phyloP scores from a whole-genome alignment of 352 stramenopile species.

The Lagenidium giganteum region DNA sequence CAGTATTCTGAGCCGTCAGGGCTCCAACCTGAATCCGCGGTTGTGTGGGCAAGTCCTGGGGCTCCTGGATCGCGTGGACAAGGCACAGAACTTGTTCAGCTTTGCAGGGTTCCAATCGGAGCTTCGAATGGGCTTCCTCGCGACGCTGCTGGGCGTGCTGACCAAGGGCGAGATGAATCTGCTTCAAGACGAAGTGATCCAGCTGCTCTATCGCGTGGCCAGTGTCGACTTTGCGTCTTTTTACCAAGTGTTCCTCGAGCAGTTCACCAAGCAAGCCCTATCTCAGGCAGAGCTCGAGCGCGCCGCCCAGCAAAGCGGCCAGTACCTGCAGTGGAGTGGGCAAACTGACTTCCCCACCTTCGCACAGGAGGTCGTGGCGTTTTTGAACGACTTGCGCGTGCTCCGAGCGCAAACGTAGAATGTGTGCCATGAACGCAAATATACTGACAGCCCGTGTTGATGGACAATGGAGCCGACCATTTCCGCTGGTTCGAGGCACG shows the following conservation, averaged over 20 bases:
- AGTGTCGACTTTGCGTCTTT: conserved; percentile 57
- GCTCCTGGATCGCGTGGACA: conserved; percentile 48
- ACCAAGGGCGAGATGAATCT: conserved; percentile 62
- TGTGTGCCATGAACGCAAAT: too few relatives aligned
- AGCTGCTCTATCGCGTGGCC: conserved; percentile 50
- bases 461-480: too few relatives aligned
- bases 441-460: too few relatives aligned
- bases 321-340: conserved; percentile 55
- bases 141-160: conserved; percentile 60
- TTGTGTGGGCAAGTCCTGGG: conserved; percentile 54
- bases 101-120: conserved; percentile 61
- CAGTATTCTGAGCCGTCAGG: conserved; percentile 41
- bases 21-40: conserved; percentile 36
- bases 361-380: conserved; percentile 47
- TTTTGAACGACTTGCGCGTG: conserved; percentile 67
- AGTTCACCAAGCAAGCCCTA: conserved; percentile 54
- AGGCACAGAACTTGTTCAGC: conserved; percentile 44
- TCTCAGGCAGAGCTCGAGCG: conserved; percentile 36
- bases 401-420: conserved; percentile 46
- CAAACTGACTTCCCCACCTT: conserved; percentile 63
- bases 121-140: conserved; percentile 56
- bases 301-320: conserved; percentile 30
- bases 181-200: conserved; percentile 55
- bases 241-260: conserved; percentile 46
- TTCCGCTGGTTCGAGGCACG: too few relatives aligned